A percentile compares a stretch with the other conserved stretches of the same genome.
Conservation (phyloP, 306 rosid genomes). For the Macrotyloma uniflorum region DNA sequence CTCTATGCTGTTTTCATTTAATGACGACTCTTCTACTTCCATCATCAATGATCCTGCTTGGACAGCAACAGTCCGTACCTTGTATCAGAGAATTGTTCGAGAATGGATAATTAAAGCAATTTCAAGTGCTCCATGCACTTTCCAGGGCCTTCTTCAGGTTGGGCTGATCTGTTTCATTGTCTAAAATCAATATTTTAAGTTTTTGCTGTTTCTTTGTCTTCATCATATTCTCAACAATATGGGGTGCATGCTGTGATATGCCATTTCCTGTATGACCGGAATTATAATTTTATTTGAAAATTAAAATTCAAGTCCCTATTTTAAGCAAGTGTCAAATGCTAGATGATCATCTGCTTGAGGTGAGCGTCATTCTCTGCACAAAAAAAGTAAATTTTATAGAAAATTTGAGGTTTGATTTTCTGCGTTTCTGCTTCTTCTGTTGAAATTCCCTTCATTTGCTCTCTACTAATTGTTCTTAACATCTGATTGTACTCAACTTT, state of each 20-base stretch:
- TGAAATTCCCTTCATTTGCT: neutral
- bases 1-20: conserved; percentile 83
- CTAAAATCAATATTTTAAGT: conserved; percentile 7
- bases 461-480: neutral
- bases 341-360: neutral
- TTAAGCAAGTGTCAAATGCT: conserved; percentile 7
- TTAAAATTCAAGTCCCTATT: neutral
- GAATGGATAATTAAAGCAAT: conserved; percentile 94
- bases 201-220: conserved; percentile 18
- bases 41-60: conserved; percentile 93
- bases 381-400: neutral
- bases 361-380: conserved; percentile 9
- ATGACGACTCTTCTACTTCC: conserved; percentile 69
- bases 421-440: conserved; percentile 12
- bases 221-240: neutral
- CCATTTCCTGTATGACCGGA: conserved; percentile 21
- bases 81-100: conserved; percentile 91
- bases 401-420: conserved; percentile 5
- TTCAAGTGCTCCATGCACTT: conserved; percentile 93
- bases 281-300: neutral
- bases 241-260: neutral
- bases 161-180: conserved; percentile 36
- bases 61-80: conserved; percentile 79
- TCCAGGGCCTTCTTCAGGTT: conserved; percentile 99
- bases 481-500: conserved; percentile 11